Base-by-base conservation (phyloP, 2,329 filamentous ascomycete species). In the Ophidiomyces ophidiicola region DNA sequence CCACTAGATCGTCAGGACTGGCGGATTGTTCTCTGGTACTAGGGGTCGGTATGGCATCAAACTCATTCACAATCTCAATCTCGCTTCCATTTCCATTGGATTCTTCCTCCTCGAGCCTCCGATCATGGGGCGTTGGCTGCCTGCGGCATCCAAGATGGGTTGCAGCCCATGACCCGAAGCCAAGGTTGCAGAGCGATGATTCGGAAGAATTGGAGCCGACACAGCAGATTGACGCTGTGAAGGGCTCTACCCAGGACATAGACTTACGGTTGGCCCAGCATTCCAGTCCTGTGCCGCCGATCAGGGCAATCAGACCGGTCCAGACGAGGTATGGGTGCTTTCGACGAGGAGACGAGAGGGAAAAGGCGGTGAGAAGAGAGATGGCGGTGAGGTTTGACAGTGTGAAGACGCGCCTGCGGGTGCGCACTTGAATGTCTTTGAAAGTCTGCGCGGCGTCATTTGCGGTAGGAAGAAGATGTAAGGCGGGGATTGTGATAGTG, bases 291-390 rank as follows among this genome's bases (percentile, higher is more conserved):
- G 59, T 57, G 25, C 60, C 47, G 51, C 60, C 55, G 19, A 64
- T 45, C 10, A 67, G 62, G 1, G 66, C 57, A 42, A 86, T 71
- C 18, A 85, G 62, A 2, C 78, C 77, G 10, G 84, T 85, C 76
- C 90, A 94, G 43, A 94, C 62, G 18, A 94, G 76, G 58, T 94
- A 96, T 0, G 88, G 88, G 58, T 96, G 88, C 56, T 81, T 78
- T 50, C 74, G 71, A 41, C 77, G 72, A 18, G 75, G 71, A 0
- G 86, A 82, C 2, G 86, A 88, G 48, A 92, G 67, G 31, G 71
- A 59, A 61, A 80, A 94, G 46, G 86, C 83, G 48, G 88, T 72
- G 50, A 84, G 66, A 53, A 94, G 78, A 20, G 82, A 76, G 37
- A 74, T 66, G 39, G 76, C 73, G 37, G 84, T 78, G 50, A 92